phyloP scores from a whole-genome alignment of 257 asterid species.

The Salvia miltiorrhiza region DNA sequence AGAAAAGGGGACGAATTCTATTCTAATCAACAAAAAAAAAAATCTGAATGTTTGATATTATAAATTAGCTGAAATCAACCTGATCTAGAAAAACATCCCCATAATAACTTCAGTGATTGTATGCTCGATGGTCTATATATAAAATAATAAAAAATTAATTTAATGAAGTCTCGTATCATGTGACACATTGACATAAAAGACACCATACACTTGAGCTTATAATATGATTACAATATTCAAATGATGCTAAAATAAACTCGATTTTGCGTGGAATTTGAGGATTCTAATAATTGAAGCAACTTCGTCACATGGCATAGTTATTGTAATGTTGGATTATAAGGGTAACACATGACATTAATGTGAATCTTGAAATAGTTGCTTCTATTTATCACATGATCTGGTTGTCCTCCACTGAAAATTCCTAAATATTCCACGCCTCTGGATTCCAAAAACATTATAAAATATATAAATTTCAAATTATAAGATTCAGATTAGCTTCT shows the following conservation, averaged over 20 bases:
- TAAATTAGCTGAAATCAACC: too few species aligned
- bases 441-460: not conserved
- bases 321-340: conserved; percentile 11
- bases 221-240: not conserved
- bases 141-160: not conserved
- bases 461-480: too few species aligned
- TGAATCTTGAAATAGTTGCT: conserved; percentile 11
- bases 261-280: conserved; percentile 7
- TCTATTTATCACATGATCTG: conserved; percentile 22
- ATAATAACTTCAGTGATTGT: too few species aligned
- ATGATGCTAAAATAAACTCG: not conserved
- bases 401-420: conserved; percentile 20
- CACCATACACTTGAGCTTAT: not conserved
- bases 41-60: too few species aligned
- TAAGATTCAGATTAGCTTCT: not conserved
- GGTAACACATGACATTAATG: conserved; percentile 1
- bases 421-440: conserved; percentile 14
- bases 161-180: conserved; percentile 10
- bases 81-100: too few species aligned
- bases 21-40: too few species aligned
- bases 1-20: too few species aligned
- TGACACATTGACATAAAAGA: conserved; percentile 27
- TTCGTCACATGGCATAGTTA: conserved; percentile 32
- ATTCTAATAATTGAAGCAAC: conserved; percentile 28
- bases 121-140: too few species aligned